Evolutionary conservation across 2,329 filamentous ascomycete species (phyloP).

Genomic region (Calonectria crousiana): DNA sequence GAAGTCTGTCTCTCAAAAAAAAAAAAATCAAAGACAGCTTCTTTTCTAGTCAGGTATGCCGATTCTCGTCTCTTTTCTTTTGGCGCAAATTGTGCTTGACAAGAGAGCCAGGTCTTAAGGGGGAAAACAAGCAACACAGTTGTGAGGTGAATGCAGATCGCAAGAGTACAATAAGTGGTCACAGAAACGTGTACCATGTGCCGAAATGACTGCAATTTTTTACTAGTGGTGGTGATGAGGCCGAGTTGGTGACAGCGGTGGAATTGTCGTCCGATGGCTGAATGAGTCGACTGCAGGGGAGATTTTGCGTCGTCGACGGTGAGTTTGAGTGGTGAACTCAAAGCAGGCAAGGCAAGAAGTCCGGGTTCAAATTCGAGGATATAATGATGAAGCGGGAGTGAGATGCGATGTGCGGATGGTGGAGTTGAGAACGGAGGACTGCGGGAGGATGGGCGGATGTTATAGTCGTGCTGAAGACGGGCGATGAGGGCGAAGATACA

Average conservation of each 20-base stretch:
- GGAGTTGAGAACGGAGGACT: neutral
- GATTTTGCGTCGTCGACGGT: neutral
- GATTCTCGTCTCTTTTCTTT: neutral
- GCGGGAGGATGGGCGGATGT: neutral
- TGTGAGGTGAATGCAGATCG: neutral
- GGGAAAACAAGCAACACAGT: neutral
- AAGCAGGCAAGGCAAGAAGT: constrained; percentile 1
- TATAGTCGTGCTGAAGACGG: neutral
- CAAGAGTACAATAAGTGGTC: neutral
- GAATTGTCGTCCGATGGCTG: constrained; percentile 15
- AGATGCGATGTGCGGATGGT: neutral
- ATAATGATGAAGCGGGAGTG: neutral
- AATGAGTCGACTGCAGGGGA: constrained; percentile 4
- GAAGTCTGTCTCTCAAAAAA: neutral
- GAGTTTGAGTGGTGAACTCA: constrained; percentile 14
- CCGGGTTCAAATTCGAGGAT: neutral
- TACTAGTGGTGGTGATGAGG: neutral
- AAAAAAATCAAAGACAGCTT: neutral
- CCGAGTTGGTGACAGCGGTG: constrained; percentile 3
- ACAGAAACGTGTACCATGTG: neutral
- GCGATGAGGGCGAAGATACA: neutral
- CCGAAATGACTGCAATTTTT: neutral
- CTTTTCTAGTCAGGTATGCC: neutral
- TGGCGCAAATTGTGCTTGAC: neutral
- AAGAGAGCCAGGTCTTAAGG: neutral